phyloP scores from a whole-genome alignment of 305 asterid species.

The Fraxinus velutina region DNA sequence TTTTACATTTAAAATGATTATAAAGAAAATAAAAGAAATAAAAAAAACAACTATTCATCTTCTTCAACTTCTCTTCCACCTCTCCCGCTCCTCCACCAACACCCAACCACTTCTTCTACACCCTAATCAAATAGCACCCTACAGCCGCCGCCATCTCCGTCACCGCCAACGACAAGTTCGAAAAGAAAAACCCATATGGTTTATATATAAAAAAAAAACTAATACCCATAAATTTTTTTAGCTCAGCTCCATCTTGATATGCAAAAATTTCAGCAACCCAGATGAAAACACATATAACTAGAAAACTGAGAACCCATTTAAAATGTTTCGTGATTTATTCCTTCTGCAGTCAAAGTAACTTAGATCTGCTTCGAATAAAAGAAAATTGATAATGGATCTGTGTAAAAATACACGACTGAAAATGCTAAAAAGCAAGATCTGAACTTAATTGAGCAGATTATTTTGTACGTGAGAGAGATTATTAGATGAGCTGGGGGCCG shows the following conservation, averaged over 20 bases:
- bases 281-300: background rate
- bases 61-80: no score
- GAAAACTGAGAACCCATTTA: background rate
- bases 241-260: background rate
- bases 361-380: constrained; percentile 18
- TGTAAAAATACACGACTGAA: background rate
- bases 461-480: background rate
- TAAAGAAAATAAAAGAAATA: no score
- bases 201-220: background rate
- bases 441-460: constrained; percentile 4
- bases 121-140: no score
- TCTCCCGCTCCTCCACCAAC: no score
- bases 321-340: background rate
- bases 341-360: background rate
- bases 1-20: no score
- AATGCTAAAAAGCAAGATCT: background rate
- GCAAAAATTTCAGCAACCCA: constrained; percentile 1
- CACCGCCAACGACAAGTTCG: no score
- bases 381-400: constrained; percentile 18
- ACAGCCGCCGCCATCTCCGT: no score
- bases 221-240: background rate
- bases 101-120: no score
- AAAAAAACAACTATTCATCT: no score
- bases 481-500: background rate
- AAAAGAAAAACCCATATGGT: background rate